Conservation (phyloP, 75 land plant species). For the Sequoia sempervirens region DNA sequence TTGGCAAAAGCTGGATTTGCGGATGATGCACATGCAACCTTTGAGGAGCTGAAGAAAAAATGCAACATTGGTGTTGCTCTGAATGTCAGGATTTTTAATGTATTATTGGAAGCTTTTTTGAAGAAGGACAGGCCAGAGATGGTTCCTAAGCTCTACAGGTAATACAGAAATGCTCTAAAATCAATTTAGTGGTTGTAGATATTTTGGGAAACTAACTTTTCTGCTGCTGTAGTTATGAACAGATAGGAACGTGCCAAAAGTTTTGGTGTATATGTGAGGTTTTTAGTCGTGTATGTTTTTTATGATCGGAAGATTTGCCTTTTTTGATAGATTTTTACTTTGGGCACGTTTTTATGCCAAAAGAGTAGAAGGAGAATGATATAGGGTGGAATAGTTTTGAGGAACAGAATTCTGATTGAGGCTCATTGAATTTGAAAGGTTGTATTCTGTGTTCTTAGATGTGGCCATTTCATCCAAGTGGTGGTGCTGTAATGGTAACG, state of each 20-base stretch:
- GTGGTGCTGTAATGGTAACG: background rate
- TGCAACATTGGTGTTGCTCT: background rate
- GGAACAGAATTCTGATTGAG: background rate
- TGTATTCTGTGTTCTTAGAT: background rate
- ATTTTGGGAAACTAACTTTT: background rate
- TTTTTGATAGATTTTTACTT: background rate
- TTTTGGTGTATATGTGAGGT: background rate
- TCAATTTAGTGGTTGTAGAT: background rate
- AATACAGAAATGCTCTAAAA: background rate
- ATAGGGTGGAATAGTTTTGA: background rate
- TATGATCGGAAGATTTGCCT: no score
- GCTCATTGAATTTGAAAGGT: background rate
- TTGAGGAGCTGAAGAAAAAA: slow-evolving; percentile 5
- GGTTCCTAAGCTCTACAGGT: background rate
- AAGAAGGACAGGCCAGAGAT: slow-evolving; percentile 3
- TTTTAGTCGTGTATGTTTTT: background rate
- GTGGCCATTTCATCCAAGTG: background rate
- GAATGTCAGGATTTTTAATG: slow-evolving; percentile 4
- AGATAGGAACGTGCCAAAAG: no score
- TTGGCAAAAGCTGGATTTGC: slow-evolving; percentile 1
- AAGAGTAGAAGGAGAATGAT: background rate
- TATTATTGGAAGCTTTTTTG: slow-evolving; percentile 8
- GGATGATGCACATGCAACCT: slow-evolving; percentile 3
- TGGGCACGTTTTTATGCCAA: background rate
- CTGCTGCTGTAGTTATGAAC: background rate